phyloP scores from a whole-genome alignment of 1,284 basidiomycete species.

The Irpex sp. region DNA sequence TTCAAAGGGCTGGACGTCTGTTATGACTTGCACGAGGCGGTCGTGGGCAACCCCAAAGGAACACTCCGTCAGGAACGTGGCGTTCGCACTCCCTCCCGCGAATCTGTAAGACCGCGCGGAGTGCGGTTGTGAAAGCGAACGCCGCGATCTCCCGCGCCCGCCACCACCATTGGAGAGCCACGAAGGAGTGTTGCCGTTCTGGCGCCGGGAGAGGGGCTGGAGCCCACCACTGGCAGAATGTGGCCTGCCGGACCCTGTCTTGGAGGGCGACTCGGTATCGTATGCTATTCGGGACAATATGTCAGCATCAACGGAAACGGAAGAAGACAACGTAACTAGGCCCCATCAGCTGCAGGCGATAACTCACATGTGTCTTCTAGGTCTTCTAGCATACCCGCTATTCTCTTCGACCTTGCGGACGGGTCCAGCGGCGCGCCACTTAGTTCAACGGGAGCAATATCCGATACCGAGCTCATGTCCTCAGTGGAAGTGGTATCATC shows the following conservation, averaged over 20 bases:
- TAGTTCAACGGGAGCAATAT: constrained; percentile 9
- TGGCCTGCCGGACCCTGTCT: constrained; percentile 39
- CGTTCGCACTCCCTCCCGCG: constrained; percentile 41
- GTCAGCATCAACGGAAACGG: neutral
- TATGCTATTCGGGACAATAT: constrained; percentile 29
- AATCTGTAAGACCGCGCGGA: constrained; percentile 15
- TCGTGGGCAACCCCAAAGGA: constrained; percentile 94
- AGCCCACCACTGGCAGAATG: constrained; percentile 36
- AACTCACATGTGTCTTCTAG: constrained; percentile 56
- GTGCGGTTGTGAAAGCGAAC: constrained; percentile 45
- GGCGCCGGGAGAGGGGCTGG: constrained; percentile 41
- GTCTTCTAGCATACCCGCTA: constrained; percentile 72
- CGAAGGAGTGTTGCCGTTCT: constrained; percentile 25
- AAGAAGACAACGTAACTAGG: neutral
- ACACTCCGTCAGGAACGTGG: constrained; percentile 90
- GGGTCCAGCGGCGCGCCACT: constrained; percentile 36
- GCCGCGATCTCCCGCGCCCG: constrained; percentile 30
- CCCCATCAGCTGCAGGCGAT: neutral
- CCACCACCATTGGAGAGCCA: constrained; percentile 5
- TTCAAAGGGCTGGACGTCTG: constrained; percentile 93
- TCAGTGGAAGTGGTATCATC: constrained; percentile 34
- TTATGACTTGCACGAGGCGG: constrained; percentile 87
- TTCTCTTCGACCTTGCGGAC: constrained; percentile 73
- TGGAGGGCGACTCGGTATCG: constrained; percentile 63
- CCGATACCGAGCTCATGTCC: constrained; percentile 17